phyloP scores from a whole-genome alignment of 140 eudicot species.

The Stevia rebaudiana region DNA sequence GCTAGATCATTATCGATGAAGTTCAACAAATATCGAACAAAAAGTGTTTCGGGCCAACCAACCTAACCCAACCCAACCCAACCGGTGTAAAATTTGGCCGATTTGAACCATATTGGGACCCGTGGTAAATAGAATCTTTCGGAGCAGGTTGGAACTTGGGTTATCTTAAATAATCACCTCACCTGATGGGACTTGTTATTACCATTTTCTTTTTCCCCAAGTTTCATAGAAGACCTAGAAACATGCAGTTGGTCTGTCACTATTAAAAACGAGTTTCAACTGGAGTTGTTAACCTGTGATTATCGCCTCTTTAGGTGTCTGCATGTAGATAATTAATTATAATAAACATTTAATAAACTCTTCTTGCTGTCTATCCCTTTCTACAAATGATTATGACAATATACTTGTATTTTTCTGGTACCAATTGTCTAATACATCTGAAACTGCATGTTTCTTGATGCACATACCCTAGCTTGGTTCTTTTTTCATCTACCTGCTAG shows the following conservation, averaged over 20 bases:
- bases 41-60: not conserved
- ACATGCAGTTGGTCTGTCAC: not conserved
- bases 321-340: not conserved
- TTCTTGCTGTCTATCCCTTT: not conserved
- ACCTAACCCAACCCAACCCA: not conserved
- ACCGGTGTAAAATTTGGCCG: not conserved
- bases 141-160: conserved; percentile 1
- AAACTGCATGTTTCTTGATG: not conserved
- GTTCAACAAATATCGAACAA: not conserved
- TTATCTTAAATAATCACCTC: conserved; percentile 6
- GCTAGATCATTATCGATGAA: no score
- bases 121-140: not conserved
- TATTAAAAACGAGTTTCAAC: conserved; percentile 3
- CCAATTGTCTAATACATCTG: conserved; percentile 2
- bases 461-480: not conserved
- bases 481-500: not conserved
- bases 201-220: not conserved
- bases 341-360: not conserved
- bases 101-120: not conserved
- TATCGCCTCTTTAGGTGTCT: not conserved
- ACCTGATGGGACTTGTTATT: conserved; percentile 9
- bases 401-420: not conserved
- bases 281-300: conserved; percentile 12
- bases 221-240: conserved; percentile 10
- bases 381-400: not conserved